phyloP scores from a whole-genome alignment of 352 stramenopile species.

The Blastocystis sp. region DNA sequence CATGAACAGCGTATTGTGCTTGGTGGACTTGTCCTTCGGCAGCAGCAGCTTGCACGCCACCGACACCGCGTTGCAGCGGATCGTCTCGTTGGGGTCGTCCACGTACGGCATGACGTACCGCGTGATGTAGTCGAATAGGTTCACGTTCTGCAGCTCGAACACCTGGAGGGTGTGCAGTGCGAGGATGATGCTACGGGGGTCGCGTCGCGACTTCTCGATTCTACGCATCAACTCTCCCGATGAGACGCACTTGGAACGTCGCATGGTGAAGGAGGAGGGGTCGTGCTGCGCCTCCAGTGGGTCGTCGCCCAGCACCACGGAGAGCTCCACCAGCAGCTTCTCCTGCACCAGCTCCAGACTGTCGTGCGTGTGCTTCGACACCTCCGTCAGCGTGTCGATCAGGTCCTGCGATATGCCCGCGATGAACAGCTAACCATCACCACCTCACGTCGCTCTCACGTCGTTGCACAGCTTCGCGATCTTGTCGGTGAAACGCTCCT shows the following conservation, averaged over 20 bases:
- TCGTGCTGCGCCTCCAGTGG: not conserved
- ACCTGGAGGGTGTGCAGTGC: constrained; percentile 81
- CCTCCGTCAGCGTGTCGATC: constrained; percentile 88
- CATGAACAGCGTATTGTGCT: constrained; percentile 21
- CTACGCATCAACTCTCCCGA: not conserved
- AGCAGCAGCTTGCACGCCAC: constrained; percentile 69
- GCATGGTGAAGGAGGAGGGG: not conserved
- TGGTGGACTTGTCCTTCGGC: not conserved
- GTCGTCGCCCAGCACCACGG: constrained; percentile 80
- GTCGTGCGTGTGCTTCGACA: constrained; percentile 78
- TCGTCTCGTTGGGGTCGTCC: constrained; percentile 41
- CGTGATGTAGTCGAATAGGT: constrained; percentile 77
- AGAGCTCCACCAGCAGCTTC: constrained; percentile 84
- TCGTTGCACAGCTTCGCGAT: constrained; percentile 82
- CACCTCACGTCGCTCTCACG: constrained; percentile 77
- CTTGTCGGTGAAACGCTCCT: constrained; percentile 83
- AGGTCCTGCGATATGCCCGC: constrained; percentile 90
- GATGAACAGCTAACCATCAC: constrained; percentile 78
- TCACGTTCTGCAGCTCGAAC: constrained; percentile 81
- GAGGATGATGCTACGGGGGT: constrained; percentile 77
- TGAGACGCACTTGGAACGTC: not conserved
- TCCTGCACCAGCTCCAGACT: constrained; percentile 83
- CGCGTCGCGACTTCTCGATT: constrained; percentile 42
- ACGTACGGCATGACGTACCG: constrained; percentile 74
- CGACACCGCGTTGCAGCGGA: constrained; percentile 34